A percentile compares a stretch with the other conserved stretches of the same genome.
Conservation (phyloP, 2,329 filamentous ascomycete species). For the Remersonia thermophila region DNA sequence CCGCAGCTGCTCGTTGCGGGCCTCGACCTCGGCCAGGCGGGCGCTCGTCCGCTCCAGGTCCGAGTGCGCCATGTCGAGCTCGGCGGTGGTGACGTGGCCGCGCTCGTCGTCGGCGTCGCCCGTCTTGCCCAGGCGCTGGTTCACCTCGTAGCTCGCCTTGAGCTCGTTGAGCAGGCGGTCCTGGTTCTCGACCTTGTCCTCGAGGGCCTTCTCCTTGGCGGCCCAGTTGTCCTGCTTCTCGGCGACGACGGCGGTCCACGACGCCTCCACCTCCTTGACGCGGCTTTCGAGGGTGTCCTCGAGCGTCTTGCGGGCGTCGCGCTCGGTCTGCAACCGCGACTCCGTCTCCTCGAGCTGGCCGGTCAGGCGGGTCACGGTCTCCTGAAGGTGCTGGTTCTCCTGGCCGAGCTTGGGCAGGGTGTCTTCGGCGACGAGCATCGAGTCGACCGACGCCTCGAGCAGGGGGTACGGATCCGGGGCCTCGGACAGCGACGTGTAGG, state of each 20-base stretch:
- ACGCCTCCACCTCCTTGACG: conserved; percentile 79
- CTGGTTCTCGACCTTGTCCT: conserved; percentile 90
- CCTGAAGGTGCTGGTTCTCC: conserved; percentile 81
- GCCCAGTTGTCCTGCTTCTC: conserved; percentile 97
- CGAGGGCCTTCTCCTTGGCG: conserved; percentile 73
- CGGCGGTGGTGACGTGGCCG: conserved; percentile 66
- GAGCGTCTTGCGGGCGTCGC: conserved; percentile 56
- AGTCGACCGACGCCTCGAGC: conserved; percentile 91
- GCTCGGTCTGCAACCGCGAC: conserved; percentile 65
- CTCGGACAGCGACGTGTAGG: conserved; percentile 88
- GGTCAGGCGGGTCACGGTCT: conserved; percentile 62
- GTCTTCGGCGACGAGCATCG: conserved; percentile 82
- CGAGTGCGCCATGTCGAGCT: conserved; percentile 84
- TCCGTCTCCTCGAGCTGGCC: conserved; percentile 75
- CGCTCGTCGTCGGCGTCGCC: conserved; percentile 39
- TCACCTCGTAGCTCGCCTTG: conserved; percentile 95
- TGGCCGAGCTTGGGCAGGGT: conserved; percentile 78
- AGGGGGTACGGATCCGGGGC: conserved; percentile 93
- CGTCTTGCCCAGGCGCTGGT: conserved; percentile 69
- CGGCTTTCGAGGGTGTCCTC: conserved; percentile 67
- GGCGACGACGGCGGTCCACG: conserved; percentile 78
- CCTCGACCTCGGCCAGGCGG: conserved; percentile 79
- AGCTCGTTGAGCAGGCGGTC: conserved; percentile 86
- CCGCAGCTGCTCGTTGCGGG: conserved; percentile 84
- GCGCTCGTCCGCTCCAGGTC: conserved; percentile 84